Conservation (phyloP, 495 filamentous ascomycete genomes). For the Annulohypoxylon stygium region DNA sequence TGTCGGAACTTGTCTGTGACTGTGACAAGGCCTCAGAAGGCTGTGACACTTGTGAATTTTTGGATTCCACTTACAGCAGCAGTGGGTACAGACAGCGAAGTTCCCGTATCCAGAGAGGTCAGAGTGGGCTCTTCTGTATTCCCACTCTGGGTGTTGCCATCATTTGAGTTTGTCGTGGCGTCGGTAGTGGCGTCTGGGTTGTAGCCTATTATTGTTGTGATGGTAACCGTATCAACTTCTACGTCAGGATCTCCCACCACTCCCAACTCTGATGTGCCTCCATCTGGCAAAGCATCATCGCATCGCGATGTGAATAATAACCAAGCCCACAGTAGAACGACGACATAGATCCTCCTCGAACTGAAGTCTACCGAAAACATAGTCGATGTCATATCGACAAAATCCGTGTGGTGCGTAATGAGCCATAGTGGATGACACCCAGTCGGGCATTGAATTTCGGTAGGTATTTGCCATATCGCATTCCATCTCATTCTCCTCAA, state of each 20-base stretch:
- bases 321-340: constrained; percentile 33
- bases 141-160: background rate
- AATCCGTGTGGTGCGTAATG: constrained; percentile 15
- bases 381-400: constrained; percentile 31
- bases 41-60: constrained; percentile 19
- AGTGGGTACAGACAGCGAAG: constrained; percentile 18
- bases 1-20: background rate
- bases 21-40: background rate
- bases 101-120: background rate
- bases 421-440: constrained; percentile 31
- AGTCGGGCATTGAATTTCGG: constrained; percentile 18
- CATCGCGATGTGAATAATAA: constrained; percentile 36
- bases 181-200: constrained; percentile 22
- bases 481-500: constrained; percentile 25
- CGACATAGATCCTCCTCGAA: constrained; percentile 32
- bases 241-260: constrained; percentile 19
- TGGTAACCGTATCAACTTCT: constrained; percentile 33
- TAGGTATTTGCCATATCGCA: constrained; percentile 31
- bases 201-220: constrained; percentile 47
- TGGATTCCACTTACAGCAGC: constrained; percentile 7
- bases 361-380: constrained; percentile 33
- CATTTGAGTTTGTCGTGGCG: background rate
- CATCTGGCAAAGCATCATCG: constrained; percentile 26
- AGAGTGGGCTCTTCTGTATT: background rate
- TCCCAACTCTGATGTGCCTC: constrained; percentile 32